These are phyloP conservation scores for Fragaria nilgerrensis DNA, from an alignment of 306 rosid genomes.

Conservation along the genomic window DNA sequence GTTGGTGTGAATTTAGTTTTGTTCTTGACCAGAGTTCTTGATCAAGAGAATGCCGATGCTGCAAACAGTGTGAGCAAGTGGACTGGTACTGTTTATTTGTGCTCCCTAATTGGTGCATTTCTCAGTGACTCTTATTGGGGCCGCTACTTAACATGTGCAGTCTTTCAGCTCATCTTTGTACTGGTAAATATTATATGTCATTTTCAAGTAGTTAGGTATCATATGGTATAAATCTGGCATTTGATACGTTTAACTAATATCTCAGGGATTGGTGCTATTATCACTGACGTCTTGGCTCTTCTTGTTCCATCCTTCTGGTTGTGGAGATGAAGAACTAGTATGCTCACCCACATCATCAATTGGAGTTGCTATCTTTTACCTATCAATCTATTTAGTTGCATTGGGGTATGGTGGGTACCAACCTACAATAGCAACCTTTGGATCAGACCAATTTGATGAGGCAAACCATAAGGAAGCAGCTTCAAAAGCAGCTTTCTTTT, in stretches of 20 bases:
- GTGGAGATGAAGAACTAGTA: conserved; percentile 6
- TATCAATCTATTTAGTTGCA: conserved; percentile 59
- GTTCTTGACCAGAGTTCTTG: conserved; percentile 33
- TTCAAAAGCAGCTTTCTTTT: conserved; percentile 53
- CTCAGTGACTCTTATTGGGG: conserved; percentile 43
- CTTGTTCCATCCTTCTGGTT: conserved; percentile 22
- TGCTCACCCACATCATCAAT: conserved; percentile 18
- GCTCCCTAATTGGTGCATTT: conserved; percentile 33
- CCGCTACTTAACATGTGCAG: conserved; percentile 32
- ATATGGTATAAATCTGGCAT: neutral
- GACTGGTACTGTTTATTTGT: conserved; percentile 39
- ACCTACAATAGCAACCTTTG: conserved; percentile 58
- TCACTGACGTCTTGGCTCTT: conserved; percentile 24
- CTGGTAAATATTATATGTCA: conserved; percentile 13
- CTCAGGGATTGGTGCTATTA: conserved; percentile 23
- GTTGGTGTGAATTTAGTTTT: conserved; percentile 37
- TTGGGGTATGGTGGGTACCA: conserved; percentile 65
- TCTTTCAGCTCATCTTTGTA: conserved; percentile 28
- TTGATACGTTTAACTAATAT: too few species aligned
- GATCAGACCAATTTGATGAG: conserved; percentile 65
- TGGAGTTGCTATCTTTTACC: conserved; percentile 45
- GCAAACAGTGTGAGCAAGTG: conserved; percentile 31
- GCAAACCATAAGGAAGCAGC: conserved; percentile 34
- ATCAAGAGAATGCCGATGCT: conserved; percentile 27
- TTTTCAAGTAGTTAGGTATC: neutral